A percentile compares a stretch with the other conserved stretches of the same genome.
phyloP scores from a whole-genome alignment of 805 yeast genomes.

The Myxozyma lipomycoides region DNA sequence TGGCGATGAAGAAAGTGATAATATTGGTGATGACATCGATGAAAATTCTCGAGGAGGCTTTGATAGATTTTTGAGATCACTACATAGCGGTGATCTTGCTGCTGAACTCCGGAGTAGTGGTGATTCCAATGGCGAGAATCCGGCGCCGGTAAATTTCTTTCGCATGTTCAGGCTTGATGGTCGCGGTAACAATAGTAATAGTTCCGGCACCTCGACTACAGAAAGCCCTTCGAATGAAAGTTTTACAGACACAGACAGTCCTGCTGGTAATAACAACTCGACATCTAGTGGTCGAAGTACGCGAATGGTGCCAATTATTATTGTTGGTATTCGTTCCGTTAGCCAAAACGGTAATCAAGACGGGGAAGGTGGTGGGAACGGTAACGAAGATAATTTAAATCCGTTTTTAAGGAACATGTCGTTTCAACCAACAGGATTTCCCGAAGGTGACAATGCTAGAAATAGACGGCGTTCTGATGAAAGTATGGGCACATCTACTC shows the following conservation, averaged over 20 bases:
- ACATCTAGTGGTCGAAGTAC: neutral
- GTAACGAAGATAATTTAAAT: slow-evolving; percentile 1
- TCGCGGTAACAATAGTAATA: slow-evolving; percentile 4
- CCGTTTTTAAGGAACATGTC: slow-evolving; percentile 15
- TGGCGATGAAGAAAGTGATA: slow-evolving; percentile 17
- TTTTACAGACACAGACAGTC: slow-evolving; percentile 1
- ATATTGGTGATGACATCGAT: slow-evolving; percentile 15
- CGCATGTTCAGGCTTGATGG: slow-evolving; percentile 37
- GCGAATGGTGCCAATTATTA: slow-evolving; percentile 45
- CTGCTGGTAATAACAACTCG: neutral
- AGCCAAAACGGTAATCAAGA: slow-evolving; percentile 12
- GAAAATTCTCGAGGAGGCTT: slow-evolving; percentile 38
- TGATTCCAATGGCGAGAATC: slow-evolving; percentile 6
- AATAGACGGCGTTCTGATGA: slow-evolving; percentile 18
- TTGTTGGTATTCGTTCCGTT: slow-evolving; percentile 48
- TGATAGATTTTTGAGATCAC: slow-evolving; percentile 44
- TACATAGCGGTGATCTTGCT: slow-evolving; percentile 42
- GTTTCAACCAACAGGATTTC: slow-evolving; percentile 4
- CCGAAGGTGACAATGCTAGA: neutral
- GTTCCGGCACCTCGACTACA: neutral
- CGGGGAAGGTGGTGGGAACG: slow-evolving; percentile 6
- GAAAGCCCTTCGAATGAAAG: neutral
- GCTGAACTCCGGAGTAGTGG: slow-evolving; percentile 37
- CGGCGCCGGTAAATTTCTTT: slow-evolving; percentile 34
- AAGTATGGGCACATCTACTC: slow-evolving; percentile 13